Evolutionary conservation across 768 basidiomycete species (phyloP).

Genomic region (Amanita brunnescens): DNA sequence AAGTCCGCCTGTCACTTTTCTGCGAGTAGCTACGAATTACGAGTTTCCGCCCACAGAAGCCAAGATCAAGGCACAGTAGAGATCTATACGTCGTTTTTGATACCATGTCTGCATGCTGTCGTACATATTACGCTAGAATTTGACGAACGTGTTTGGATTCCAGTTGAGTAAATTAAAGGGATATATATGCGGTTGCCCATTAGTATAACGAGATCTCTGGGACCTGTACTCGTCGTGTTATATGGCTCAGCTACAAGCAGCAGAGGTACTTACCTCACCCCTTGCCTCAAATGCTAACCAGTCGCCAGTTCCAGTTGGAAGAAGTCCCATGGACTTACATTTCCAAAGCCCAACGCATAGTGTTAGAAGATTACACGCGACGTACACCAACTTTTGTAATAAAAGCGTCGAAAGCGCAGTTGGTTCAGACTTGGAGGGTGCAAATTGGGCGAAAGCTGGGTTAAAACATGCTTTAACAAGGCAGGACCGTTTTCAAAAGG

Average conservation of each 20-base stretch:
- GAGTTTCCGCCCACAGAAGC: not conserved
- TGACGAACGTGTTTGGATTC: not conserved
- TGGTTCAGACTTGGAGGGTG: slow-evolving; percentile 51
- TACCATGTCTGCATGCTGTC: not conserved
- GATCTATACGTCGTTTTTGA: not conserved
- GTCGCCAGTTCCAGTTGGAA: slow-evolving; percentile 87
- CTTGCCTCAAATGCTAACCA: slow-evolving; percentile 92
- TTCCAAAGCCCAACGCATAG: slow-evolving; percentile 87
- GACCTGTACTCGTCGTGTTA: not conserved
- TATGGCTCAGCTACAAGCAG: not conserved
- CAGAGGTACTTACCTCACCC: slow-evolving; percentile 41
- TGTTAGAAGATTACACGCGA: slow-evolving; percentile 69
- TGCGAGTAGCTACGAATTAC: not conserved
- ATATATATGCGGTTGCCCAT: not conserved
- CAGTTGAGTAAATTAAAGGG: not conserved
- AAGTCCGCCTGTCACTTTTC: not conserved
- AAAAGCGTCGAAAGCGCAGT: slow-evolving; percentile 47
- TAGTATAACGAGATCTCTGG: slow-evolving; percentile 3
- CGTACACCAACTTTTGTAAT: slow-evolving; percentile 62
- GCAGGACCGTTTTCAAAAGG: not conserved
- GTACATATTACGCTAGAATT: not conserved
- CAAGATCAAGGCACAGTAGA: not conserved
- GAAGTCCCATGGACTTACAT: slow-evolving; percentile 83
- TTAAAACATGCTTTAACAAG: not conserved
- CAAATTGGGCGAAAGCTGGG: slow-evolving; percentile 65